Percentiles rank a stretch among this genome's conserved stretches.
These are phyloP conservation scores for Pugionium cornutum DNA, from an alignment of 345 rosid species.

Conservation along the genomic window DNA sequence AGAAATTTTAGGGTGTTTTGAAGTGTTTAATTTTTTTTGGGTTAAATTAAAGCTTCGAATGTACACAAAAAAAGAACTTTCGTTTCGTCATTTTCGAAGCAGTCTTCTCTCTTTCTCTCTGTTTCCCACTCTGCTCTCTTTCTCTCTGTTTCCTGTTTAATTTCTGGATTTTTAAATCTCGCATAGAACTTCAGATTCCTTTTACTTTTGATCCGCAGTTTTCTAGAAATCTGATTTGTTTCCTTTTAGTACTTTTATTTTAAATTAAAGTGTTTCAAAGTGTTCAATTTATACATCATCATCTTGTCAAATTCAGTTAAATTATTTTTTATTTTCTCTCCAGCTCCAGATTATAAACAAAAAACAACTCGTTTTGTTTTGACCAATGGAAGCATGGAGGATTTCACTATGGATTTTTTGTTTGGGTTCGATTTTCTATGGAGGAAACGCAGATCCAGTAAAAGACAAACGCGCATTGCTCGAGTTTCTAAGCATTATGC, in stretches of 20 bases:
- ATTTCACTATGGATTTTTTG: constrained; percentile 32
- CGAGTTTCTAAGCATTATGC: constrained; percentile 60
- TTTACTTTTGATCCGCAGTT: constrained; percentile 49
- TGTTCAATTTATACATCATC: neutral
- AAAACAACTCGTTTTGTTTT: constrained; percentile 41
- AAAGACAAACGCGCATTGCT: constrained; percentile 84
- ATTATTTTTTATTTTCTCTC: constrained; percentile 25
- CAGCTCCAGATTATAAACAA: constrained; percentile 38
- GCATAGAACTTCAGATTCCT: constrained; percentile 42
- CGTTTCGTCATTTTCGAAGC: constrained; percentile 37
- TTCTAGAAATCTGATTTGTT: constrained; percentile 53
- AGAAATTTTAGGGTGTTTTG: constrained; percentile 31
- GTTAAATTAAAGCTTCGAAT: constrained; percentile 41
- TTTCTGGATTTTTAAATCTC: constrained; percentile 24
- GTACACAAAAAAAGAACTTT: constrained; percentile 24
- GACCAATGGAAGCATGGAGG: neutral
- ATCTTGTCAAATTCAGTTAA: neutral
- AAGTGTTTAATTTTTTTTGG: no score
- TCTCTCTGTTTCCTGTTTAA: neutral
- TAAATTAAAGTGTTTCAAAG: neutral
- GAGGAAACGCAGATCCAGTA: constrained; percentile 52
- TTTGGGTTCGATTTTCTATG: constrained; percentile 36
- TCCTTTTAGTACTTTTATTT: neutral
- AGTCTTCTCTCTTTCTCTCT: constrained; percentile 20
- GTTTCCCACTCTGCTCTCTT: constrained; percentile 27